These are phyloP conservation scores for Aphanomyces euteiches DNA, from an alignment of 352 stramenopile genomes.

Conservation along the genomic window DNA sequence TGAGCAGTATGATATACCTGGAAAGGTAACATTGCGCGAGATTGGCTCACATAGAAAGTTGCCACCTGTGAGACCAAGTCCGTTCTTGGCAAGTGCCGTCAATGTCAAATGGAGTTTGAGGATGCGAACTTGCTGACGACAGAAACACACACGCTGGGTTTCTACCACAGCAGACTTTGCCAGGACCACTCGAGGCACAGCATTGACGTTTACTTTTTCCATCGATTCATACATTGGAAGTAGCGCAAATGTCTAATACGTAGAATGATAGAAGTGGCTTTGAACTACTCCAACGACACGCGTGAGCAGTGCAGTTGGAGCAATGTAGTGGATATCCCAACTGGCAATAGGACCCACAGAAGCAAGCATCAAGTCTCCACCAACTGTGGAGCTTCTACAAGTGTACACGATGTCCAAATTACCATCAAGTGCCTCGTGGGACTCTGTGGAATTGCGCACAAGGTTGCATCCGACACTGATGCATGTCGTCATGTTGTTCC, in stretches of 20 bases:
- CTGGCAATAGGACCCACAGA: neutral
- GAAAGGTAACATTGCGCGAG: neutral
- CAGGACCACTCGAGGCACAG: neutral
- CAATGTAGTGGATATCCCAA: neutral
- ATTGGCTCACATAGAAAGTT: slow-evolving; percentile 3
- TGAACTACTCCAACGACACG: neutral
- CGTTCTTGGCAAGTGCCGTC: neutral
- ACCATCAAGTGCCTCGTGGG: neutral
- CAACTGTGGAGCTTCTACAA: neutral
- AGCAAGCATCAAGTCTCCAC: neutral
- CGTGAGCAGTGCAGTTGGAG: neutral
- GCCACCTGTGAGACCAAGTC: neutral
- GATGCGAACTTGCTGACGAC: neutral
- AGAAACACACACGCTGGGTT: neutral
- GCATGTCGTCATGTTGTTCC: slow-evolving; percentile 15
- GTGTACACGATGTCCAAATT: slow-evolving; percentile 11
- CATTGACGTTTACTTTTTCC: neutral
- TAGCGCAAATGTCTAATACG: neutral
- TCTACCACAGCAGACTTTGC: neutral
- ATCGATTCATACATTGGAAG: neutral
- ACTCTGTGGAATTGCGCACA: neutral
- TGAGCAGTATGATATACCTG: neutral
- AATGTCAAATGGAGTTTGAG: neutral
- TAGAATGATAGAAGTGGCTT: neutral
- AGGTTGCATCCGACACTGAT: neutral